Percentiles rank a stretch among this genome's conserved stretches.
Evolutionary conservation across 1,284 basidiomycete species (phyloP).

Genomic region (Trichosporon faecale): DNA sequence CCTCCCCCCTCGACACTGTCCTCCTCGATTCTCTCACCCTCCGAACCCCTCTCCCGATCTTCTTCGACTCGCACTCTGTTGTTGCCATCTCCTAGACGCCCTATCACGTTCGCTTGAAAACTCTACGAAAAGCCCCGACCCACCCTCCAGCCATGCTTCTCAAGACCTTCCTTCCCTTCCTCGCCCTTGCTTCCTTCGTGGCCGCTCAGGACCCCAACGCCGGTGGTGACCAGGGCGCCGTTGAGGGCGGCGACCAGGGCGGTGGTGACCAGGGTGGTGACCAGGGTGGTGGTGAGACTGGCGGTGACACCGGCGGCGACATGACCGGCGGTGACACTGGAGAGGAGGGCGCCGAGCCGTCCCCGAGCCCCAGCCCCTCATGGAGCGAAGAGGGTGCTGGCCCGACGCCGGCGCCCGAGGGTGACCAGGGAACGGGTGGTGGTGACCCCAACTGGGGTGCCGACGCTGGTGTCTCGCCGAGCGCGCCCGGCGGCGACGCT

Average conservation of each 20-base stretch:
- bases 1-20: not conserved
- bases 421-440: not conserved
- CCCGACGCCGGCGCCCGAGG: not conserved
- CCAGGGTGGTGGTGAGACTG: not conserved
- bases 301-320: not conserved
- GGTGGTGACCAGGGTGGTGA: not conserved
- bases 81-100: not conserved
- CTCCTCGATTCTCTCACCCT: not conserved
- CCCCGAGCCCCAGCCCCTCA: not conserved
- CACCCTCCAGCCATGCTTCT: not conserved
- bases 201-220: not conserved
- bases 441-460: not conserved
- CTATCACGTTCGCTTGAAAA: not conserved
- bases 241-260: not conserved
- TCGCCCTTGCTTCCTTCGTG: not conserved
- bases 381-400: not conserved
- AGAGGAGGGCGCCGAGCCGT: not conserved
- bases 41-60: not conserved
- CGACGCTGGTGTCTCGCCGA: constrained; percentile 46
- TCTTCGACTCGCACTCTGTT: not conserved
- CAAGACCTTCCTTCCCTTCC: constrained; percentile 6
- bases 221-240: not conserved
- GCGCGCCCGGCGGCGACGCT: constrained; percentile 43
- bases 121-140: not conserved
- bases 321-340: not conserved